Conservation (phyloP, 495 filamentous ascomycete genomes). For the Aspergillus affinis region DNA sequence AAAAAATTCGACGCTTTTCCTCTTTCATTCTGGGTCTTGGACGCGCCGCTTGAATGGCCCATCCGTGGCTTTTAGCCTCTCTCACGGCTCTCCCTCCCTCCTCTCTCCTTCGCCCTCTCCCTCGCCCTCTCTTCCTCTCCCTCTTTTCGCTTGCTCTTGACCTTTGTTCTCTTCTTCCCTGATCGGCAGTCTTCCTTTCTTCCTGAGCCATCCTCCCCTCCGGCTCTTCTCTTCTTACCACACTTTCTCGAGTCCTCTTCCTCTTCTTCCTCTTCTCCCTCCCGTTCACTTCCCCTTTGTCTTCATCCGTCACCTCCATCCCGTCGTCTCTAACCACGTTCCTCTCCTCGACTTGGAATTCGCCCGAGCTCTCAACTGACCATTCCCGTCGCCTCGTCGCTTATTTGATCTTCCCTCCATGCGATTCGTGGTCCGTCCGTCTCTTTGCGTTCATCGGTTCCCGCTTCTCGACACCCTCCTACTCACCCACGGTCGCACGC, state of each 20-base stretch:
- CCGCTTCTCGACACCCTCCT: slow-evolving; percentile 23
- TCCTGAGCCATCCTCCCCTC: slow-evolving; percentile 4
- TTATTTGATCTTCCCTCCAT: slow-evolving; percentile 32
- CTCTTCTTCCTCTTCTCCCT: slow-evolving; percentile 26
- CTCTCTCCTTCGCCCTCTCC: slow-evolving; percentile 19
- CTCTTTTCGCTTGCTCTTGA: slow-evolving; percentile 16
- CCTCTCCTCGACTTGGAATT: slow-evolving; percentile 28
- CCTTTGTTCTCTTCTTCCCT: slow-evolving; percentile 10
- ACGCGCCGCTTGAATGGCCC: slow-evolving; percentile 31
- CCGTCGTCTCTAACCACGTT: slow-evolving; percentile 21
- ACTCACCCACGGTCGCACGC: slow-evolving; percentile 30
- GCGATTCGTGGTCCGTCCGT: slow-evolving; percentile 34
- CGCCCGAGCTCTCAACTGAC: background rate
- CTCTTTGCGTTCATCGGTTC: slow-evolving; percentile 29
- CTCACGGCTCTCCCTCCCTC: slow-evolving; percentile 17
- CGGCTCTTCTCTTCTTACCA: slow-evolving; percentile 13
- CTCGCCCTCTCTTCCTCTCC: slow-evolving; percentile 15
- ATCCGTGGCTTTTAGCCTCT: slow-evolving; percentile 28
- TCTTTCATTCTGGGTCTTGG: slow-evolving; percentile 32
- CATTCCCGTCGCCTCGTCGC: slow-evolving; percentile 30
- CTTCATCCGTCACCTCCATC: slow-evolving; percentile 21
- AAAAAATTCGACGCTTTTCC: slow-evolving; percentile 35
- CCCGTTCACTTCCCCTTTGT: slow-evolving; percentile 23
- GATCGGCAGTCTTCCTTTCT: background rate
- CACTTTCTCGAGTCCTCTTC: slow-evolving; percentile 12